Evolutionary conservation across 1,139 yeast species (phyloP), one percentile per base, ranked within the genome.

Genomic region (Diutina pseudorugosa): DNA sequence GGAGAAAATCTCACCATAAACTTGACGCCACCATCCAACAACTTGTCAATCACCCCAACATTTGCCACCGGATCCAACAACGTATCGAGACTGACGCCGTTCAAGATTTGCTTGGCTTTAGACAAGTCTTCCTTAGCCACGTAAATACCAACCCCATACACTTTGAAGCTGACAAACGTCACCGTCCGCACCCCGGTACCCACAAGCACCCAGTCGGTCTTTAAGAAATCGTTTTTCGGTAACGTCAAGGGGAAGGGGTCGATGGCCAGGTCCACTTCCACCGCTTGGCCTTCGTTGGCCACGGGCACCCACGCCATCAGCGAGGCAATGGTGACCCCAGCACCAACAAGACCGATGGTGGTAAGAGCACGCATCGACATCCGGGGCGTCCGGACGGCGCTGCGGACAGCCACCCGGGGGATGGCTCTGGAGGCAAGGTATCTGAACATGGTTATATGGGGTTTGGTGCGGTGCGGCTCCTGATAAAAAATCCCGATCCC

Each of bases 141-240:
- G 63, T 91, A 91, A 16, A 91, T 69, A 0, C 95, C 98, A 45
- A 87, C 71, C 0, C 89, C 96, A 63, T 91, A 91, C 3, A 93
- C 96, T 60, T 83, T 88, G 70, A 91, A 82, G n/a, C 77, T 73
- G 44, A 90, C 61, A 61, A 91, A 87, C 0, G 97, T 86, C 14
- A 91, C 97, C 0, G 84, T 70, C 60, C 98, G 73, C 3, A 83
- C 80, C 0, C 98, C 98, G 54, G 79, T 76, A 0, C 96, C 98
- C 12, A 93, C 61, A 50, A 90, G 65, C 18, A 27, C 40, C 49
- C 49, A 45, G n/a, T 45, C 49, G 5, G n/a, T n/a, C 50, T 74
- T 68, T 18, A 64, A 40, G 27, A 7, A 40, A 7, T 18, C 18
- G 30, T 16, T 36, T 11, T 18, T 21, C 16, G 5, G 3, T 3